phyloP scores from a whole-genome alignment of 2,329 filamentous ascomycete species.

The Capronia americana region DNA sequence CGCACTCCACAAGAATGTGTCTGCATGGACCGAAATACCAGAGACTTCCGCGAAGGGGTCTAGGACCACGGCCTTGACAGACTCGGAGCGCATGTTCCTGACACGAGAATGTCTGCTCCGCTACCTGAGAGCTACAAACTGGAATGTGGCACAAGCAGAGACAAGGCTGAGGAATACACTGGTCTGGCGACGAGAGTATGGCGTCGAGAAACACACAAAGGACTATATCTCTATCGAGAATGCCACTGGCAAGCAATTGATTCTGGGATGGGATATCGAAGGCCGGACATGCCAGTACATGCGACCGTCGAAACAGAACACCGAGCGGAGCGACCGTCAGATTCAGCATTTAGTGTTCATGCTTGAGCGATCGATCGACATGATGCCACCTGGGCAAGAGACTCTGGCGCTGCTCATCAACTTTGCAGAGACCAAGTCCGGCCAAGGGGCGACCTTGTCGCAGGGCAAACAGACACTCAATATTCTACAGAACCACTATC shows the following conservation, averaged over 20 bases:
- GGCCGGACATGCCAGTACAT: constrained; percentile 90
- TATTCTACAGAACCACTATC: constrained; percentile 95
- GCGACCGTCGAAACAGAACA: constrained; percentile 90
- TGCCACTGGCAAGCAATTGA: constrained; percentile 92
- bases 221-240: constrained; percentile 94
- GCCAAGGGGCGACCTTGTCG: constrained; percentile 76
- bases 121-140: constrained; percentile 93
- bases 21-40: constrained; percentile 73
- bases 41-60: constrained; percentile 66
- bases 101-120: constrained; percentile 90
- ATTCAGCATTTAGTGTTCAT: constrained; percentile 95
- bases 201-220: constrained; percentile 72
- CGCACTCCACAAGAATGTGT: constrained; percentile 72
- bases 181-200: constrained; percentile 89
- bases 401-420: constrained; percentile 87
- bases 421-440: constrained; percentile 79
- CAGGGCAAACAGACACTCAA: constrained; percentile 83
- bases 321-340: constrained; percentile 81
- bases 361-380: constrained; percentile 85
- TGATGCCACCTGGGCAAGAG: constrained; percentile 87
- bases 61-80: constrained; percentile 69
- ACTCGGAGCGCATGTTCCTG: constrained; percentile 85
- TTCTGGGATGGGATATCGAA: constrained; percentile 84
- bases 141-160: constrained; percentile 76
- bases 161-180: constrained; percentile 82